Percentiles rank a stretch among this genome's conserved stretches.
Evolutionary conservation across 805 yeast genomes (phyloP).

Genomic region (Sugiyamaella boreocaroliniensis): DNA sequence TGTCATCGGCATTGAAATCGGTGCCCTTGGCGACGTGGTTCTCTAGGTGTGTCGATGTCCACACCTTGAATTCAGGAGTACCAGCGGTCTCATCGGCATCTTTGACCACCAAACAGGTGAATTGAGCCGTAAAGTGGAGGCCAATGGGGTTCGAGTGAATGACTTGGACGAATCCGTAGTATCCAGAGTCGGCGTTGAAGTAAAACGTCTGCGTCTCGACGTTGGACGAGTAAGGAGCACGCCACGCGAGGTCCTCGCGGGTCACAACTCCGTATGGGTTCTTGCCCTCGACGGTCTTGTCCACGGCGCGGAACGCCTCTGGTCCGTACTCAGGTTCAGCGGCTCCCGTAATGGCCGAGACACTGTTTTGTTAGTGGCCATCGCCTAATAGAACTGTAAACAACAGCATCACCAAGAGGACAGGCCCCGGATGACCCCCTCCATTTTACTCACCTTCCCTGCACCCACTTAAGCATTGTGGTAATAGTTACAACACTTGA

Average conservation of each 20-base stretch:
- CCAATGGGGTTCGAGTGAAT: conserved; percentile 92
- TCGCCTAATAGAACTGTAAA: neutral
- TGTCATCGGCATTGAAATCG: conserved; percentile 64
- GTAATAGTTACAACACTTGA: neutral
- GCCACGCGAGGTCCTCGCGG: conserved; percentile 69
- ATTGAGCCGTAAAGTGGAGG: conserved; percentile 76
- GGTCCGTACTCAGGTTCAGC: conserved; percentile 97
- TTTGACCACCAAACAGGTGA: conserved; percentile 77
- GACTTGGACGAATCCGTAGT: conserved; percentile 85
- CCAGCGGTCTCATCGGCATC: conserved; percentile 30
- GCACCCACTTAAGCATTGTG: conserved; percentile 71
- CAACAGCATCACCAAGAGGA: neutral
- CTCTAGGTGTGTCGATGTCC: conserved; percentile 90
- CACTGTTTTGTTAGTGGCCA: conserved; percentile 31
- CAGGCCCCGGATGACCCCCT: too few species aligned
- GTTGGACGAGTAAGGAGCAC: conserved; percentile 68
- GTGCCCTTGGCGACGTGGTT: conserved; percentile 68
- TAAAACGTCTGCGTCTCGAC: conserved; percentile 96
- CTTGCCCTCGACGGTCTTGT: conserved; percentile 47
- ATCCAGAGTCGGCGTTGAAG: conserved; percentile 58
- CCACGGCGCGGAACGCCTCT: conserved; percentile 83
- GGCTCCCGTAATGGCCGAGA: conserved; percentile 93
- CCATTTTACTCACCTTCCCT: conserved; percentile 42
- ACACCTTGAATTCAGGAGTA: conserved; percentile 48
- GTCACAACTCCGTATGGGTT: conserved; percentile 56